These are phyloP conservation scores for Colletotrichum sp. DNA, from an alignment of 2,329 filamentous ascomycete genomes.

Conservation along the genomic window DNA sequence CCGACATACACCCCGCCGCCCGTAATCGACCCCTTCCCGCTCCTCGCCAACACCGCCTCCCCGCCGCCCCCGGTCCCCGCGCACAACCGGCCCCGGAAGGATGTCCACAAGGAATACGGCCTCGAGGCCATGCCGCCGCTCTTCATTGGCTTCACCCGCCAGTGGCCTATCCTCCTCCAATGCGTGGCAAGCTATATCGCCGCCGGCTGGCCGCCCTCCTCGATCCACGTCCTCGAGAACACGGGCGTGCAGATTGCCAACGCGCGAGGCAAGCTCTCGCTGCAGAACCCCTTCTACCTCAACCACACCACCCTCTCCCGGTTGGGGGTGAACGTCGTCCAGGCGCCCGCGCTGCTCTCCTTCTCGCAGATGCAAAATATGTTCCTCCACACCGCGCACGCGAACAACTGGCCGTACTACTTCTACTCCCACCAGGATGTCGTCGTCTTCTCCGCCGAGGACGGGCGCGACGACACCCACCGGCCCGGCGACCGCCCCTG, in stretches of 20 bases:
- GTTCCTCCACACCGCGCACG: constrained; percentile 50
- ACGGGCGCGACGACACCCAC: constrained; percentile 20
- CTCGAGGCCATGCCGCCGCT: constrained; percentile 50
- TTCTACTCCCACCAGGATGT: constrained; percentile 66
- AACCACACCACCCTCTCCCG: constrained; percentile 53
- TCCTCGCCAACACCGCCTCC: constrained; percentile 30
- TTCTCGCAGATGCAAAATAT: constrained; percentile 64
- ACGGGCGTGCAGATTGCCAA: constrained; percentile 62
- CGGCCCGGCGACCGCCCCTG: constrained; percentile 21
- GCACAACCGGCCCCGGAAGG: constrained; percentile 46
- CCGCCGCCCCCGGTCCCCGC: constrained; percentile 44
- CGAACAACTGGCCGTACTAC: constrained; percentile 50
- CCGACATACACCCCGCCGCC: constrained; percentile 39
- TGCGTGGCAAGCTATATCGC: constrained; percentile 62
- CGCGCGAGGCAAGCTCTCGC: constrained; percentile 46
- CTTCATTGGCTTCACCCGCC: constrained; percentile 64
- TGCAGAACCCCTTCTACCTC: constrained; percentile 62
- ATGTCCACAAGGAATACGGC: constrained; percentile 42
- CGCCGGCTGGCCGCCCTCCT: constrained; percentile 60
- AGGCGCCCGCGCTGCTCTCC: constrained; percentile 54
- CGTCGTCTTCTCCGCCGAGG: constrained; percentile 44
- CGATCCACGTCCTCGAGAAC: constrained; percentile 66
- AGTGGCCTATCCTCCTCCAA: constrained; percentile 60
- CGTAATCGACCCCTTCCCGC: constrained; percentile 47
- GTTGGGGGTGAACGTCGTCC: constrained; percentile 58